Percentiles rank a stretch among this genome's conserved stretches.
Conservation (phyloP, 306 rosid species). For the Fragaria nilgerrensis region DNA sequence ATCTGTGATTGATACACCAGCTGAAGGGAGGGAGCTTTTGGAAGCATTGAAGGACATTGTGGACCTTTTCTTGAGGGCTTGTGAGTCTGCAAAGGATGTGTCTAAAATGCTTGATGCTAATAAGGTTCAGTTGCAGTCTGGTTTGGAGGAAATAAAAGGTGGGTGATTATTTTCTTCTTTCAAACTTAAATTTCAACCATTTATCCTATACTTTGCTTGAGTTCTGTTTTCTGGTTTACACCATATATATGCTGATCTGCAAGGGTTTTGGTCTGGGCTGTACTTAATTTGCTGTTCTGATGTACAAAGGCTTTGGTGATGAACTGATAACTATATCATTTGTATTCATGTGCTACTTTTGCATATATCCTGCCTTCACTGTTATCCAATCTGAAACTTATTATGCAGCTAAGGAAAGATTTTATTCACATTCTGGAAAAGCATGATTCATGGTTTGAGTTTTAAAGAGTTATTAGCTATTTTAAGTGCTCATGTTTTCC, state of each 20-base stretch:
- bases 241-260: slow-evolving; percentile 20
- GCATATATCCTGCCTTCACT: neutral
- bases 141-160: slow-evolving; percentile 92
- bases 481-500: neutral
- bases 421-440: neutral
- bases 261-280: neutral
- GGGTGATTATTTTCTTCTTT: slow-evolving; percentile 12
- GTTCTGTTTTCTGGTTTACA: slow-evolving; percentile 20
- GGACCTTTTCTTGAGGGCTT: slow-evolving; percentile 71
- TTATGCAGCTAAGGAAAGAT: neutral
- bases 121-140: slow-evolving; percentile 69
- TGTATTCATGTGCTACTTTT: neutral
- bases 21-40: slow-evolving; percentile 81
- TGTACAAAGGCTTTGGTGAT: neutral
- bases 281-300: neutral
- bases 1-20: slow-evolving; percentile 65
- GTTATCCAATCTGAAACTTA: neutral
- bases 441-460: neutral
- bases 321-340: neutral
- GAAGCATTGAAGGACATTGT: slow-evolving; percentile 85
- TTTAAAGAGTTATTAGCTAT: neutral
- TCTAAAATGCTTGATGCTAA: slow-evolving; percentile 94
- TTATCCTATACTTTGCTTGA: neutral
- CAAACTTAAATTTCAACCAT: neutral
- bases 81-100: slow-evolving; percentile 72